A percentile compares a stretch with the other conserved stretches of the same genome.
Evolutionary conservation across 1,139 yeast species (phyloP).

Genomic region (Candida sanyaensis): DNA sequence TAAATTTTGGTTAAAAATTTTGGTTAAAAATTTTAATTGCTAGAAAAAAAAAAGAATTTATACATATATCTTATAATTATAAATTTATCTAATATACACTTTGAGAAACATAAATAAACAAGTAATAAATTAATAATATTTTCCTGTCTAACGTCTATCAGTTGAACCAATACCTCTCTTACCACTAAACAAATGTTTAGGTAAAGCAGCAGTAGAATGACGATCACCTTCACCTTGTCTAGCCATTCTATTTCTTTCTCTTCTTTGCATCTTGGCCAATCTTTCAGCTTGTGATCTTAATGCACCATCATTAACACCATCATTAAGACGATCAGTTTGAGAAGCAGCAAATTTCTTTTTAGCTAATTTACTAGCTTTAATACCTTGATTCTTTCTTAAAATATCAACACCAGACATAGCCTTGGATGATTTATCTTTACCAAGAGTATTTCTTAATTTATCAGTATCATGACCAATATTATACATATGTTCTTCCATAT

Average conservation of each 20-base stretch:
- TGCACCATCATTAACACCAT: slow-evolving; percentile 85
- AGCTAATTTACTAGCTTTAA: slow-evolving; percentile 42
- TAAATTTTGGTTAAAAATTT: background rate
- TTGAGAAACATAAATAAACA: background rate
- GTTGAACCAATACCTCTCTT: slow-evolving; percentile 93
- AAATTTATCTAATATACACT: background rate
- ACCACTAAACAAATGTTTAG: slow-evolving; percentile 94
- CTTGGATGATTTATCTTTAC: slow-evolving; percentile 40
- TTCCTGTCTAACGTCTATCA: slow-evolving; percentile 57
- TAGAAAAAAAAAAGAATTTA: background rate
- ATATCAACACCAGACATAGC: slow-evolving; percentile 74
- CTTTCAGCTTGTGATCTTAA: slow-evolving; percentile 84
- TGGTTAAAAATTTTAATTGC: too few species aligned
- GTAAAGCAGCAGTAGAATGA: slow-evolving; percentile 80
- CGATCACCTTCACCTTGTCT: slow-evolving; percentile 97
- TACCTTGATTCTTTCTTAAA: slow-evolving; percentile 56
- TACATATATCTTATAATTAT: background rate
- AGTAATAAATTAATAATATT: too few species aligned
- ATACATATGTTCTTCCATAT: slow-evolving; percentile 88
- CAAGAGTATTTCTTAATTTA: slow-evolving; percentile 54
- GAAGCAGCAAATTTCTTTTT: slow-evolving; percentile 50
- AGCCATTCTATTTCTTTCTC: slow-evolving; percentile 90
- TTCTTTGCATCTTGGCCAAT: slow-evolving; percentile 84
- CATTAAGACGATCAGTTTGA: slow-evolving; percentile 81
- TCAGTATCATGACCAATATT: slow-evolving; percentile 86